These are phyloP conservation scores for Tolypocladium endophyticum DNA, from an alignment of 2,329 filamentous ascomycete species.

Conservation along the genomic window DNA sequence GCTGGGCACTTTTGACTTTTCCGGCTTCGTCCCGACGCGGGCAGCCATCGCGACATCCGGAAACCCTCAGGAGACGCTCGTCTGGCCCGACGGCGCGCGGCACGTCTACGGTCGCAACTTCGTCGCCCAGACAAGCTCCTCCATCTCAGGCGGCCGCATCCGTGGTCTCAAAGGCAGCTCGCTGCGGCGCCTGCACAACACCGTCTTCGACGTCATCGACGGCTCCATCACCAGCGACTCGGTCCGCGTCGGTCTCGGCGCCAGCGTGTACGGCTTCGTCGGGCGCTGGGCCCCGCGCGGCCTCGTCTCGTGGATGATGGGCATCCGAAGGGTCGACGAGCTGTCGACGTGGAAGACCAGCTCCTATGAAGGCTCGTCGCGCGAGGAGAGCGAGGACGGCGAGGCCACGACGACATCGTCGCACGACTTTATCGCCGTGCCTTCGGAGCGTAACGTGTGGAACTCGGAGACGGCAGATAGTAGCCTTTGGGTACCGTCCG, in stretches of 20 bases:
- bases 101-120: constrained; percentile 54
- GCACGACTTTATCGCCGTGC: constrained; percentile 42
- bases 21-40: constrained; percentile 45
- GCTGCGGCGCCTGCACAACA: constrained; percentile 69
- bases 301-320: constrained; percentile 90
- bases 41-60: constrained; percentile 26
- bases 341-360: constrained; percentile 42
- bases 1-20: constrained; percentile 83
- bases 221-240: constrained; percentile 49
- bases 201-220: constrained; percentile 82
- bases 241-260: constrained; percentile 75
- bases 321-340: constrained; percentile 53
- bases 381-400: constrained; percentile 24
- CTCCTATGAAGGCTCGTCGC: constrained; percentile 25
- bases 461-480: constrained; percentile 29
- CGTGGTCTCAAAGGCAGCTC: constrained; percentile 58
- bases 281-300: constrained; percentile 68
- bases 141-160: constrained; percentile 45
- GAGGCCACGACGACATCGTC: constrained; percentile 16
- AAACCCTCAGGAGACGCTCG: constrained; percentile 36
- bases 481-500: constrained; percentile 32
- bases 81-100: constrained; percentile 53
- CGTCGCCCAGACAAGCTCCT: constrained; percentile 41
- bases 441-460: constrained; percentile 29
- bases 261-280: constrained; percentile 74